Evolutionary conservation across 2,329 filamentous ascomycete species (phyloP).

Genomic region (Fusarium brevicatenulatum): DNA sequence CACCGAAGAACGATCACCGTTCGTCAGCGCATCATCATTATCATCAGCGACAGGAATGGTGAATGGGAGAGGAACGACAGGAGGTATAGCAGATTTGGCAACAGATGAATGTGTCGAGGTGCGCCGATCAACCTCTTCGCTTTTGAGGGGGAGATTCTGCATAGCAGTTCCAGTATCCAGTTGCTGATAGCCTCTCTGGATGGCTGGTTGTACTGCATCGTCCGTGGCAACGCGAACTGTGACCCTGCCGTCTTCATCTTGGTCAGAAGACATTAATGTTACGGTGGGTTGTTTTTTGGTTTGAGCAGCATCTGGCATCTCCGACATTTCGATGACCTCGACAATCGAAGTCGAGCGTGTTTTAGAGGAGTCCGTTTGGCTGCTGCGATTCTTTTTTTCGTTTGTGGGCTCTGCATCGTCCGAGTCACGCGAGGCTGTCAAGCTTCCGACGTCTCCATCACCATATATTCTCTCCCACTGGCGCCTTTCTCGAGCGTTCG

Average conservation of each 20-base stretch:
- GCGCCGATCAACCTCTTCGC: constrained; percentile 27
- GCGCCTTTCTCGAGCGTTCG: constrained; percentile 68
- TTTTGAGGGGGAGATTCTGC: constrained; percentile 22
- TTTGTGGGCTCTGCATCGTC: constrained; percentile 60
- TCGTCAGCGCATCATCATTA: constrained; percentile 52
- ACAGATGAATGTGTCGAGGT: constrained; percentile 35
- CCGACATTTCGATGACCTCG: constrained; percentile 66
- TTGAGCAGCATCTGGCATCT: constrained; percentile 54
- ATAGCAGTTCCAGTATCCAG: constrained; percentile 3
- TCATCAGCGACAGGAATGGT: constrained; percentile 61
- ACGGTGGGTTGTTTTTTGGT: constrained; percentile 42
- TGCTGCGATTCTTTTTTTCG: constrained; percentile 55
- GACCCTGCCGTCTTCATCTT: constrained; percentile 57
- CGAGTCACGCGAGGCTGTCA: constrained; percentile 58
- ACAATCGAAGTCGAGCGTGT: constrained; percentile 50
- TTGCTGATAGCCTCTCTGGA: constrained; percentile 44
- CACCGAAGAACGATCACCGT: constrained; percentile 70
- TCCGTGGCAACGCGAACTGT: constrained; percentile 65
- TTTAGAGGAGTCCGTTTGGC: constrained; percentile 50
- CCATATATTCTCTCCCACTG: constrained; percentile 85
- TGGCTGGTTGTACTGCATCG: constrained; percentile 50
- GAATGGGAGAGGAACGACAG: constrained; percentile 74
- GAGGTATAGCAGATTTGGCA: constrained; percentile 52
- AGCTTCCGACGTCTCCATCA: constrained; percentile 57
- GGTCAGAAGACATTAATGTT: constrained; percentile 55